phyloP scores from a whole-genome alignment of 202 grass and related monocot genomes.

The Sporobolus alterniflorus region DNA sequence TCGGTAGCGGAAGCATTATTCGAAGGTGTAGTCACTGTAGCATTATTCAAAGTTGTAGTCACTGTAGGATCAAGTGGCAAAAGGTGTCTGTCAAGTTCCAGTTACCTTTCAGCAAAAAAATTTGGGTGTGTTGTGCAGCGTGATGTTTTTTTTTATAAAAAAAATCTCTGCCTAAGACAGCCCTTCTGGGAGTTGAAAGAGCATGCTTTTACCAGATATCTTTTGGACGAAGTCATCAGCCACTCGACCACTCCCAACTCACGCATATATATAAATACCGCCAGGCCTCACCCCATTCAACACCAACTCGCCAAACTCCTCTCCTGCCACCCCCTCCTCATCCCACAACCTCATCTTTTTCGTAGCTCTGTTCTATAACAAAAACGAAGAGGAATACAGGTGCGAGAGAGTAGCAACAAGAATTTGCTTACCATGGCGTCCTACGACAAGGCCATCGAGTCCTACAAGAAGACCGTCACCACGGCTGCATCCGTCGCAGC shows the following conservation, averaged over 20 bases:
- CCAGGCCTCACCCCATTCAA: background rate
- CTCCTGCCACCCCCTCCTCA: background rate
- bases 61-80: background rate
- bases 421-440: constrained; percentile 44
- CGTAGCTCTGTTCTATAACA: background rate
- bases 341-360: background rate
- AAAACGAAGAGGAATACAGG: background rate
- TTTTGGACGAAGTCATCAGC: background rate
- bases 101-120: background rate
- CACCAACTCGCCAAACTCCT: background rate
- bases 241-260: background rate
- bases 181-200: background rate
- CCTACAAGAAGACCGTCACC: constrained; percentile 64
- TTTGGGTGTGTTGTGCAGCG: background rate
- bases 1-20: background rate
- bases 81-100: background rate
- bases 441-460: constrained; percentile 58
- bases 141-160: background rate
- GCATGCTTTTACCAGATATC: background rate
- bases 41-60: background rate
- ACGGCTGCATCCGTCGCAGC: constrained; percentile 53
- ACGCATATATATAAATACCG: constrained; percentile 2
- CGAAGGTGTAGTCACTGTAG: too few species aligned
- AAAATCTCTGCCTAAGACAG: background rate
- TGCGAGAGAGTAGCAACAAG: background rate